phyloP scores from a whole-genome alignment of 768 basidiomycete genomes.

The Termitomyces sp. region DNA sequence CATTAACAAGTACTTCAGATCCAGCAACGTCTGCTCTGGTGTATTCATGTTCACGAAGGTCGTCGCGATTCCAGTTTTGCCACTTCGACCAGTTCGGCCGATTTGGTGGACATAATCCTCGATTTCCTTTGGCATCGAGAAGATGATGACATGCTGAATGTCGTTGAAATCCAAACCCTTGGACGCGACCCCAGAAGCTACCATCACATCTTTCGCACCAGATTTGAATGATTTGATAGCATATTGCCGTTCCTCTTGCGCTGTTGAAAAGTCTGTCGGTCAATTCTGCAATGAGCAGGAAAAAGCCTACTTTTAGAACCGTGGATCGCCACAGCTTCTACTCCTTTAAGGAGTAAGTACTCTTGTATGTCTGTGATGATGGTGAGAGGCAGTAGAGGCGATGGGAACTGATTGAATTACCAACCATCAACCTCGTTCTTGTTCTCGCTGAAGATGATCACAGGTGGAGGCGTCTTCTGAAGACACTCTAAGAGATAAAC shows the following conservation, averaged over 20 bases:
- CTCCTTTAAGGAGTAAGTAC: constrained; percentile 92
- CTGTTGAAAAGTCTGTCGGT: constrained; percentile 31
- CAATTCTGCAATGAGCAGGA: not conserved
- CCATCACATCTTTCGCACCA: constrained; percentile 98
- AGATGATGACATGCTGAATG: constrained; percentile 98
- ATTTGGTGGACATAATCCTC: constrained; percentile 99
- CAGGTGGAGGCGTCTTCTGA: constrained; percentile 97
- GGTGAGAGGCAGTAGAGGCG: not conserved
- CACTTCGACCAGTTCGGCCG: constrained; percentile 94
- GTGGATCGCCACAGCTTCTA: constrained; percentile 98
- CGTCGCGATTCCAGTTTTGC: constrained; percentile 98
- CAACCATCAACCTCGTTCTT: constrained; percentile 99
- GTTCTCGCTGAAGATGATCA: constrained; percentile 97
- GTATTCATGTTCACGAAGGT: constrained; percentile 99
- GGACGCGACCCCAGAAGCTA: constrained; percentile 95
- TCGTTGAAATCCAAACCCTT: constrained; percentile 99
- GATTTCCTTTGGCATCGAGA: constrained; percentile 99
- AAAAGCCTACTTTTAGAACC: constrained; percentile 82
- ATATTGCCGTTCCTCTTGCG: constrained; percentile 98
- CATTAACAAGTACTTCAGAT: constrained; percentile 94
- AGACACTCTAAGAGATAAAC: constrained; percentile 96
- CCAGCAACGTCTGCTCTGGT: constrained; percentile 90
- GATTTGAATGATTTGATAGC: constrained; percentile 98
- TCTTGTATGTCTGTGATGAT: constrained; percentile 86
- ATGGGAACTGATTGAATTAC: constrained; percentile 11